Percentiles rank a stretch among this genome's conserved stretches.
phyloP scores from a whole-genome alignment of 116 monocot species.

The Posidonia oceanica region DNA sequence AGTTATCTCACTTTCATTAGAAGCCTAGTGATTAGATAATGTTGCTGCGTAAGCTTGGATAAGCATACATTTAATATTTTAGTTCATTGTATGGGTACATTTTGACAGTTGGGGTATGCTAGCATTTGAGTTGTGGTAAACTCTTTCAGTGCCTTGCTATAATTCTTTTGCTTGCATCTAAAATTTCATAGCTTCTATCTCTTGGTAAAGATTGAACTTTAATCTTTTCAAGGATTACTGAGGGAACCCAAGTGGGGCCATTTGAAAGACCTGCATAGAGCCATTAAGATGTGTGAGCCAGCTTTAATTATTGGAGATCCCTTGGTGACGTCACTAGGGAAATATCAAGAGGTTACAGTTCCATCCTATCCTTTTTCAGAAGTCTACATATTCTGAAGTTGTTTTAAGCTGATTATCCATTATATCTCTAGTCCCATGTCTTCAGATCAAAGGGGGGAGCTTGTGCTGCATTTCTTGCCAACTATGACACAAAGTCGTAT shows the following conservation, averaged over 20 bases:
- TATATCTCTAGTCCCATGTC: conserved; percentile 49
- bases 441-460: conserved; percentile 55
- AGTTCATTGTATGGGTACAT: too few relatives aligned
- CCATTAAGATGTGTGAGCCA: conserved; percentile 71
- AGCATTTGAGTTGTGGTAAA: too few relatives aligned
- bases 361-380: neutral
- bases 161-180: too few relatives aligned
- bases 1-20: too few relatives aligned
- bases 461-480: conserved; percentile 90
- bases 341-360: conserved; percentile 52
- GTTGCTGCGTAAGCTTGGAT: too few relatives aligned
- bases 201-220: neutral
- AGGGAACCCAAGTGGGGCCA: conserved; percentile 96
- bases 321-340: conserved; percentile 36
- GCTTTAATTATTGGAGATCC: conserved; percentile 62
- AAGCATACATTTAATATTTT: too few relatives aligned
- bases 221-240: conserved; percentile 37
- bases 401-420: neutral
- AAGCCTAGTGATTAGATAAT: too few relatives aligned
- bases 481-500: conserved; percentile 43
- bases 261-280: conserved; percentile 78
- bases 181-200: too few relatives aligned
- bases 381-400: neutral
- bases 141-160: neutral
- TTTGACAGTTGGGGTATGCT: too few relatives aligned